Percentiles rank a stretch among this genome's conserved stretches.
These are phyloP conservation scores for Reticulascus tulasneorum DNA, from an alignment of 2,329 filamentous ascomycete genomes.

Conservation along the genomic window DNA sequence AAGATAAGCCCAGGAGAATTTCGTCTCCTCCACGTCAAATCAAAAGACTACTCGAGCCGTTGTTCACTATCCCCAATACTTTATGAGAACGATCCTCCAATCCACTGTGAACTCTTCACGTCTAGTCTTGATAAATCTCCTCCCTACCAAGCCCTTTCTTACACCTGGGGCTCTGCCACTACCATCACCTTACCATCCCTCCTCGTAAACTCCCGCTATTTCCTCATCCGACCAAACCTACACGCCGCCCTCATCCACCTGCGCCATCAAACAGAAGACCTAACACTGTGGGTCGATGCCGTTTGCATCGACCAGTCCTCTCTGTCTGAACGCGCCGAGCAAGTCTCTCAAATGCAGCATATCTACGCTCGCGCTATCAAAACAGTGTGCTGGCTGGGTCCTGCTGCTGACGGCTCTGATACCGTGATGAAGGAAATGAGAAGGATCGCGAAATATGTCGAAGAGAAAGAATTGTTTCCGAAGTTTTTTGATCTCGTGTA, in stretches of 20 bases:
- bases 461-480: no score
- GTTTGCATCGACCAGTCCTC: constrained; percentile 11
- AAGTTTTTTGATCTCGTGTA: no score
- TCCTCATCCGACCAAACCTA: constrained; percentile 1
- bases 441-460: no score
- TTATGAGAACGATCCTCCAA: no score
- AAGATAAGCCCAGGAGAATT: no score
- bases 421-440: not conserved
- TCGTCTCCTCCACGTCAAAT: no score
- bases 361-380: constrained; percentile 10
- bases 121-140: no score
- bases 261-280: not conserved
- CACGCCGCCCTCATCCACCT: not conserved
- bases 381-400: constrained; percentile 23
- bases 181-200: constrained; percentile 10
- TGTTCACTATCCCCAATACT: no score
- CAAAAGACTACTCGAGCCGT: no score
- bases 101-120: no score
- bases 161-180: constrained; percentile 27
- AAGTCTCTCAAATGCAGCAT: constrained; percentile 3
- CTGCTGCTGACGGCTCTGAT: not conserved
- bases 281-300: not conserved
- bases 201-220: not conserved
- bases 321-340: constrained; percentile 3
- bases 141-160: constrained; percentile 26